Conservation (phyloP, 208 protist genomes). For the Crithidia sp. region DNA sequence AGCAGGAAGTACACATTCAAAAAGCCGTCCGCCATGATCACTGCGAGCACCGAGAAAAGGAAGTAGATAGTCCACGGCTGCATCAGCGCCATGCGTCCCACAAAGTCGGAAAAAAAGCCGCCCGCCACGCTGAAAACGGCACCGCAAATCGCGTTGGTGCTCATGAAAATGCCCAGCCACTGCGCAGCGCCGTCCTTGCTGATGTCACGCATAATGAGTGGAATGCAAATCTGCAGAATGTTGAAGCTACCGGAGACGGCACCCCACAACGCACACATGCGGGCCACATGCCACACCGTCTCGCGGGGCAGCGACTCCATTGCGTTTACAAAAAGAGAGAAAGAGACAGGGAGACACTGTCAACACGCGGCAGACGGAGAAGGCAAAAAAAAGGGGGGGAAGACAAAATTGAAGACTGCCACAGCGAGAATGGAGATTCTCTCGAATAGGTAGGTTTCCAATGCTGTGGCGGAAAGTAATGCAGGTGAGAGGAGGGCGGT, state of each 20-base stretch:
- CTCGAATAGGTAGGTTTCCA: too few species aligned
- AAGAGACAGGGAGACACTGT: background rate
- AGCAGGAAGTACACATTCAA: conserved; percentile 31
- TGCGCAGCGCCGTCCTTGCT: conserved; percentile 25
- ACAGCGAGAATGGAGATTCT: too few species aligned
- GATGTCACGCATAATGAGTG: conserved; percentile 54
- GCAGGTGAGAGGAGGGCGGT: too few species aligned
- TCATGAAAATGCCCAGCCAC: conserved; percentile 52
- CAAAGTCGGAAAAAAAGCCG: conserved; percentile 45
- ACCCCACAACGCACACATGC: conserved; percentile 17
- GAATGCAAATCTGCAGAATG: conserved; percentile 21
- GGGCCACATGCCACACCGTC: conserved; percentile 11
- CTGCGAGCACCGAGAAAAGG: conserved; percentile 28
- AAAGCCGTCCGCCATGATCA: conserved; percentile 27
- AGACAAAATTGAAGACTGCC: too few species aligned
- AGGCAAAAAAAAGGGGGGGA: background rate
- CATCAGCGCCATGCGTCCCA: conserved; percentile 40
- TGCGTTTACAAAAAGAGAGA: background rate
- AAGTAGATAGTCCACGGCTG: conserved; percentile 44
- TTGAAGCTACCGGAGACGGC: conserved; percentile 20
- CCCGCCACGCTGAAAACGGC: conserved; percentile 37
- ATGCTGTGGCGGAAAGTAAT: too few species aligned
- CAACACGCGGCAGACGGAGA: background rate
- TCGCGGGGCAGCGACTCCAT: conserved; percentile 9
- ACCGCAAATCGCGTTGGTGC: conserved; percentile 45